phyloP scores from a whole-genome alignment of 352 stramenopile genomes.

The Globisporangium cylindrosporum region DNA sequence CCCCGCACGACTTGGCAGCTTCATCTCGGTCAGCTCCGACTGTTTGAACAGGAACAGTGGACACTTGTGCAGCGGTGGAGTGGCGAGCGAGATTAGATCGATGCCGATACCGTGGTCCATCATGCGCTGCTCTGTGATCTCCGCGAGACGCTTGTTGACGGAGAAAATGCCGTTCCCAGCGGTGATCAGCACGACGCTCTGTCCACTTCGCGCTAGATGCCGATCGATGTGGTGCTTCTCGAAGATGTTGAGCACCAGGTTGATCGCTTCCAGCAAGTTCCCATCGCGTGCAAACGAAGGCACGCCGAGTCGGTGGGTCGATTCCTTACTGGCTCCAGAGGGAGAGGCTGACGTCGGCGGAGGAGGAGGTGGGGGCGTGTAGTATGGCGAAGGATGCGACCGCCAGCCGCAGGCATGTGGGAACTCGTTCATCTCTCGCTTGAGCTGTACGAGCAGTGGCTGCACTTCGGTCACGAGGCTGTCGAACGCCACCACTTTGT shows the following conservation, averaged over 20 bases:
- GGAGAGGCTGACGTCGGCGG: slow-evolving; percentile 13
- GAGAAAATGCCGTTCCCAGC: slow-evolving; percentile 96
- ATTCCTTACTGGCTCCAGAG: neutral
- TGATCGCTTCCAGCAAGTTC: slow-evolving; percentile 98
- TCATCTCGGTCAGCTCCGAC: slow-evolving; percentile 65
- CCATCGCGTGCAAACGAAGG: slow-evolving; percentile 78
- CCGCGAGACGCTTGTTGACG: slow-evolving; percentile 92
- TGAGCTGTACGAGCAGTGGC: slow-evolving; percentile 65
- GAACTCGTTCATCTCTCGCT: slow-evolving; percentile 77
- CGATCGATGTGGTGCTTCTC: slow-evolving; percentile 98
- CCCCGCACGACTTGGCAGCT: slow-evolving; percentile 43
- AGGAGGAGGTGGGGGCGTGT: slow-evolving; percentile 17
- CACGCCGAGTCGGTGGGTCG: slow-evolving; percentile 33
- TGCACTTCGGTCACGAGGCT: slow-evolving; percentile 67
- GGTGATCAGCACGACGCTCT: slow-evolving; percentile 96
- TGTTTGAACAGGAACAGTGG: slow-evolving; percentile 97
- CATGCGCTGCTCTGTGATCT: slow-evolving; percentile 99
- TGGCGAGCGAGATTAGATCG: slow-evolving; percentile 94
- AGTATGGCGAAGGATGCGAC: slow-evolving; percentile 37
- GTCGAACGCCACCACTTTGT: slow-evolving; percentile 82
- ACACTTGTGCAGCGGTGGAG: slow-evolving; percentile 95
- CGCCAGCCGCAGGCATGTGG: slow-evolving; percentile 66
- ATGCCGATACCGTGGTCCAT: slow-evolving; percentile 99
- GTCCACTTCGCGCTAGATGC: slow-evolving; percentile 94
- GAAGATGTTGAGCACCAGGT: slow-evolving; percentile 98